A percentile compares a stretch with the other conserved stretches of the same genome.
phyloP scores from a whole-genome alignment of 2,329 filamentous ascomycete species.

The Pestalotiopsis sp. region DNA sequence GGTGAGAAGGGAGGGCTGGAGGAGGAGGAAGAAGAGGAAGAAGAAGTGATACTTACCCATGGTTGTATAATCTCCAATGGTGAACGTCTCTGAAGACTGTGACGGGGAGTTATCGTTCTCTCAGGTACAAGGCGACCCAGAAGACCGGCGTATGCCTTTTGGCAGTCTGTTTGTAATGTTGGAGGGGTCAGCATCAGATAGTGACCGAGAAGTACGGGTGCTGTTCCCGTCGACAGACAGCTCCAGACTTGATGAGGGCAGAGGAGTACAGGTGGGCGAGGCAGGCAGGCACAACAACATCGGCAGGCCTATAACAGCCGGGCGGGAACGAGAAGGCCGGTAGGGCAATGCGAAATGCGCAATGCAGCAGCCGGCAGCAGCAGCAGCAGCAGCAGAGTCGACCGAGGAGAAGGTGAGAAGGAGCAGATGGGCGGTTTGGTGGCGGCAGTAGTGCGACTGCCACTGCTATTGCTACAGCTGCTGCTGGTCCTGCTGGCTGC shows the following conservation, averaged over 20 bases:
- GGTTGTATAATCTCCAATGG: conserved; percentile 12
- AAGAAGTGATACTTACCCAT: conserved; percentile 15
- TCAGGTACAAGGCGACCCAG: background rate
- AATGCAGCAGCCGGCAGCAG: background rate
- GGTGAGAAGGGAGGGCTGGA: background rate
- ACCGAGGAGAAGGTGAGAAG: background rate
- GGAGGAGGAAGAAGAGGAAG: background rate
- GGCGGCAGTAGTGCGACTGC: background rate
- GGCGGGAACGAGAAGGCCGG: background rate
- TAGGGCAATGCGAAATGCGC: background rate
- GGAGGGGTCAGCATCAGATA: conserved; percentile 15
- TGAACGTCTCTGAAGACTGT: conserved; percentile 1
- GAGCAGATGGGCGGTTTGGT: background rate
- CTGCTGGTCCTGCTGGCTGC: background rate
- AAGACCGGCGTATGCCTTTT: conserved; percentile 4
- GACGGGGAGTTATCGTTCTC: conserved; percentile 9
- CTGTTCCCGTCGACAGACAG: conserved; percentile 6
- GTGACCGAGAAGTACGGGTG: conserved; percentile 13
- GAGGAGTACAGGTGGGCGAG: background rate
- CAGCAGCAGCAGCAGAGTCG: background rate
- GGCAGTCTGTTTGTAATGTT: background rate
- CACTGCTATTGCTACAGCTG: background rate
- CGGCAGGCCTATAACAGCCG: background rate
- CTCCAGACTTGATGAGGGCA: conserved; percentile 8
- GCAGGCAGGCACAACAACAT: conserved; percentile 2